Evolutionary conservation across 1,284 basidiomycete species (phyloP), one percentile per base, ranked within the genome.

Genomic region (Xerocomus cyaneibrunnescens): DNA sequence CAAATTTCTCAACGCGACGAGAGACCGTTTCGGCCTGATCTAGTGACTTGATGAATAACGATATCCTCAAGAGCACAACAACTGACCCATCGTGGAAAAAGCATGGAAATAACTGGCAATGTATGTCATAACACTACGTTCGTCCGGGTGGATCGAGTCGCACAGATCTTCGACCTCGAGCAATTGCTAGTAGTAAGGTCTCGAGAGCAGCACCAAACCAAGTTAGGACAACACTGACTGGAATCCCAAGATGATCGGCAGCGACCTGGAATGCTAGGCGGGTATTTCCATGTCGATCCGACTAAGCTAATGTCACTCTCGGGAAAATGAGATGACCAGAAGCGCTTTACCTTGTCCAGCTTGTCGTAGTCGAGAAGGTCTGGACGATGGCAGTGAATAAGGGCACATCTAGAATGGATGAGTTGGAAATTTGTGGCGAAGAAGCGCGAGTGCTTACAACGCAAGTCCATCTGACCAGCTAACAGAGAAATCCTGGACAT

Each of bases 101-200:
- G 96, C 96, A 69, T 99, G 96, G 77, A 99, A 99, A 72, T 83
- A 98, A 64, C 94, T 94, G 32, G 96, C 96, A 48, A 95, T 85
- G 60, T 95, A 96, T 3, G 92, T 95, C 93, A 95, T 95, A 23
- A 96, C 90, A 71, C 91, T 94, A 40, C 93, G 85, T 70, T 99
- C 96, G 69, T 99, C 96, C 0, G 96, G 96, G 50, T 82, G 84
- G 21, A 77, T 76, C 0, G 87, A 83, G 62, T 96, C 94, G 64
- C 94, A 97, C n/a, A 99, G 72, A 76, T 99, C 96, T 52, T 94
- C 89, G 0, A 99, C 95, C 74, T 99, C 96, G 27, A 99, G 81
- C 16, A 99, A 75, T 85, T 93, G 92, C 87, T 96, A 51, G 54
- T 5, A 53, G 47, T 49, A 57, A 22, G 36, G 39, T 34, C 27